A percentile compares a stretch with the other conserved stretches of the same genome.
Conservation (phyloP, 148 eudicot species). For the Talinum fruticosum region DNA sequence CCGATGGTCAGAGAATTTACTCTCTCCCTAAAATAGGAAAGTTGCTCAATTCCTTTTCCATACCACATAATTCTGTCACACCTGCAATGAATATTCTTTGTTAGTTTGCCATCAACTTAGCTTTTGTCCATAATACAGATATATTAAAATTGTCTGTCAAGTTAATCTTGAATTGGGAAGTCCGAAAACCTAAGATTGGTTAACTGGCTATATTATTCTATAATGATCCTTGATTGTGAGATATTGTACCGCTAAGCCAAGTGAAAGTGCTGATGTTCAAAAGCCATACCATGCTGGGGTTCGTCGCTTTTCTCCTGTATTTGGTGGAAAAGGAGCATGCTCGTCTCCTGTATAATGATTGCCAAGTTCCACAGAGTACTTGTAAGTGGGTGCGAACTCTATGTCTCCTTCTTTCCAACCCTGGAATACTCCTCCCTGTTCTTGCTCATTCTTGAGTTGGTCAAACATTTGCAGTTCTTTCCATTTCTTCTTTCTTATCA, state of each 20-base stretch:
- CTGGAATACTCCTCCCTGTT: slow-evolving; percentile 51
- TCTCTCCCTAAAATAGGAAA: slow-evolving; percentile 69
- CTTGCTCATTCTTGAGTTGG: slow-evolving; percentile 60
- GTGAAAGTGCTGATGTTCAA: neutral
- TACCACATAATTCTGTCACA: slow-evolving; percentile 93
- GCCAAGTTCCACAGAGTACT: slow-evolving; percentile 58
- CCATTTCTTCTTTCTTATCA: slow-evolving; percentile 69
- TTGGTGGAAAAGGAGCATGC: slow-evolving; percentile 26
- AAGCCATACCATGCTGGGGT: slow-evolving; percentile 69
- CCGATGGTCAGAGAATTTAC: slow-evolving; percentile 90
- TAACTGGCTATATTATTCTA: neutral
- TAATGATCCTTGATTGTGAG: neutral
- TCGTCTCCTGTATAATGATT: slow-evolving; percentile 36
- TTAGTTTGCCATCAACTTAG: neutral
- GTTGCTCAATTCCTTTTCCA: slow-evolving; percentile 78
- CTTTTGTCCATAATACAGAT: neutral
- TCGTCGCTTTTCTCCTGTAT: slow-evolving; percentile 54
- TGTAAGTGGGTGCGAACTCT: slow-evolving; percentile 67
- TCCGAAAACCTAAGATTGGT: neutral
- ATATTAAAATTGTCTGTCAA: neutral
- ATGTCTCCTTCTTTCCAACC: slow-evolving; percentile 79
- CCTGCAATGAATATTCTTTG: slow-evolving; percentile 42
- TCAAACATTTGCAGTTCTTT: slow-evolving; percentile 50
- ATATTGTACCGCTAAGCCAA: neutral
- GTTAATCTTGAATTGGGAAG: neutral